These are phyloP conservation scores for Melastoma malabathricum DNA, from an alignment of 345 rosid genomes.

Conservation along the genomic window DNA sequence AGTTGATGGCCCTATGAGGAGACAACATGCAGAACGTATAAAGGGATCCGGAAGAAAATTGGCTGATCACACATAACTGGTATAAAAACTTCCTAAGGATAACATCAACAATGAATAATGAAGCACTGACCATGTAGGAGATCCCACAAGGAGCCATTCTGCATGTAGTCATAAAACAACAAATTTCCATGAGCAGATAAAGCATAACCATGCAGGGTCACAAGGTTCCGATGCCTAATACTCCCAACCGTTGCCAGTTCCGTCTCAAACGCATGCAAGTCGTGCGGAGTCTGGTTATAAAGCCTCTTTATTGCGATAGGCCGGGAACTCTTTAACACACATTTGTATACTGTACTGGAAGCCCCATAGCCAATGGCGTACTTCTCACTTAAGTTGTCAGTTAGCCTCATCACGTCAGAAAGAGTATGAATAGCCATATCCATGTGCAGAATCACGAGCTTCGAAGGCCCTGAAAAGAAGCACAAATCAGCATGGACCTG, in stretches of 20 bases:
- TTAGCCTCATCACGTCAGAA: slow-evolving; percentile 74
- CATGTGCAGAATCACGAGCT: slow-evolving; percentile 90
- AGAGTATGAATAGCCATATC: slow-evolving; percentile 84
- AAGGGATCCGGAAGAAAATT: background rate
- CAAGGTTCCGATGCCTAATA: slow-evolving; percentile 81
- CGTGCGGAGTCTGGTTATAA: slow-evolving; percentile 46
- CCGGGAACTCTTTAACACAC: slow-evolving; percentile 64
- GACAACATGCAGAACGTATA: background rate
- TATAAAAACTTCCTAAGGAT: too few relatives aligned
- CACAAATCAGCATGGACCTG: background rate
- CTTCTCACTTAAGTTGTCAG: slow-evolving; percentile 75
- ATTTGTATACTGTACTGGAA: slow-evolving; percentile 82
- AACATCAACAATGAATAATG: background rate
- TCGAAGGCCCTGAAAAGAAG: slow-evolving; percentile 42
- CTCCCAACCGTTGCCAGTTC: slow-evolving; percentile 90
- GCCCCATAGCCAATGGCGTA: slow-evolving; percentile 77
- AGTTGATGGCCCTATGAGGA: slow-evolving; percentile 39
- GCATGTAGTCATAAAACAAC: slow-evolving; percentile 94
- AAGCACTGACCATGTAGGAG: slow-evolving; percentile 65
- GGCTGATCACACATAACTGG: too few relatives aligned
- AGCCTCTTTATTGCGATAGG: slow-evolving; percentile 88
- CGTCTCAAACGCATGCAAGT: slow-evolving; percentile 70
- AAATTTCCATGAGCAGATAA: slow-evolving; percentile 67
- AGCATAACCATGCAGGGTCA: slow-evolving; percentile 86
- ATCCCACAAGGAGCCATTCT: slow-evolving; percentile 93